Base-by-base conservation (phyloP, 345 rosid species). In the Rhodamnia argentea region DNA sequence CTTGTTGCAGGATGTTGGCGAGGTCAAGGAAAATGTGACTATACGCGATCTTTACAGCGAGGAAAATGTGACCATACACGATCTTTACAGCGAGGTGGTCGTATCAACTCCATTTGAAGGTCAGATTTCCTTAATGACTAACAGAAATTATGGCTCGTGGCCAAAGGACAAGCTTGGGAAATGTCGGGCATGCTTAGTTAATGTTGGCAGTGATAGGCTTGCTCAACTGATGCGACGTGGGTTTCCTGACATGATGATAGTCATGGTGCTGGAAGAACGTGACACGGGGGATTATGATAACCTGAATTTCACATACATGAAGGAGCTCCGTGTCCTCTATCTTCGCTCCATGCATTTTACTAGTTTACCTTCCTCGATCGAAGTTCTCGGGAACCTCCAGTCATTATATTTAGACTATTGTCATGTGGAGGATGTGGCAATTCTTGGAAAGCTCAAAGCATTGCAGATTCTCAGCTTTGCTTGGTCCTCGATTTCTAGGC, bases 201-300 rank as follows among this genome's bases (percentile, higher is more conserved):
- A 57, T 24, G 7, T 29, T 1, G 37, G 6, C 4, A 56, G 9
- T 0, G 0, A 13, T 0, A 10, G 12, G 40, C 53, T 57, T 3
- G 52, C 2, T 9, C 1, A 27, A 10, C n/a, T 29, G 57, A 60
- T 3, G 74, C 0, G 0, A 0, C 0, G 51, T n/a, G 3, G 1
- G 3, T 57, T 22, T 74, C 26, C 37, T 0, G 0, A 7, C 1
- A 0, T 52, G 82, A 4, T 52, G 3, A 50, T 64, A 22, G 22
- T 60, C 1, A 55, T 85, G 20, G 4, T 74, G 24, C 23, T 42
- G 24, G 9, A 42, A 37, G 26, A 0, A 22, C 44, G 4, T 1
- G 3, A 3, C 14, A 1, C 2, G 16, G 16, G 1, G 12, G 16
- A 59, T 56, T 23, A n/a, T 13, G 5, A 16, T n/a, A 5, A 16